Conservation (phyloP, 768 basidiomycete genomes). For the Boletus reticuloceps region DNA sequence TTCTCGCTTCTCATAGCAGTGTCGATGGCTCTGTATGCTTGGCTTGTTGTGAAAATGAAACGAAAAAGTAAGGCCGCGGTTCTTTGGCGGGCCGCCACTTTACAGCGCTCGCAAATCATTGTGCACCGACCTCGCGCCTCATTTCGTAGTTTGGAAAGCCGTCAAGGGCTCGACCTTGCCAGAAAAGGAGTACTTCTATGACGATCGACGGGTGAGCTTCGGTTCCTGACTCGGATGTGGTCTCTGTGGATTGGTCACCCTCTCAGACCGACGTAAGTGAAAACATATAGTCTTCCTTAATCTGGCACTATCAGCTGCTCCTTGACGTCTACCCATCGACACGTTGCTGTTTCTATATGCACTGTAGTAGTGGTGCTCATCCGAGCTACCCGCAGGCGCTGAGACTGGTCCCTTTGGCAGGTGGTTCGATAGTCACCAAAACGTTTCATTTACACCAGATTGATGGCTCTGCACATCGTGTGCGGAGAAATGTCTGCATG, state of each 20-base stretch:
- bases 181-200: slow-evolving; percentile 19
- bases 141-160: slow-evolving; percentile 13
- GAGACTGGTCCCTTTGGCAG: not conserved
- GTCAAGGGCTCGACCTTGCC: slow-evolving; percentile 23
- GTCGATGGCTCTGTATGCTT: not conserved
- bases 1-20: slow-evolving; percentile 1
- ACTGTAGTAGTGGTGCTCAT: not conserved
- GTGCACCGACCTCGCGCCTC: not conserved
- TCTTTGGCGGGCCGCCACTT: not conserved
- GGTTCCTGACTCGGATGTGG: slow-evolving; percentile 25
- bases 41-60: not conserved
- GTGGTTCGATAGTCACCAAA: slow-evolving; percentile 1
- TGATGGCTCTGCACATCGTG: not conserved
- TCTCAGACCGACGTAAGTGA: slow-evolving; percentile 14
- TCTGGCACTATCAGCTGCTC: not conserved
- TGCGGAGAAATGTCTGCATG: slow-evolving; percentile 7
- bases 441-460: slow-evolving; percentile 9
- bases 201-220: slow-evolving; percentile 27
- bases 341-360: slow-evolving; percentile 15
- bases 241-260: slow-evolving; percentile 6
- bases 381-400: slow-evolving; percentile 1
- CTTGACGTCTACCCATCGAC: slow-evolving; percentile 24
- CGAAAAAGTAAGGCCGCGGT: not conserved
- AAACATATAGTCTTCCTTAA: slow-evolving; percentile 3
- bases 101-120: slow-evolving; percentile 1